Evolutionary conservation across 139 green algal genomes (phyloP).

Genomic region (Picocystis salinarum): DNA sequence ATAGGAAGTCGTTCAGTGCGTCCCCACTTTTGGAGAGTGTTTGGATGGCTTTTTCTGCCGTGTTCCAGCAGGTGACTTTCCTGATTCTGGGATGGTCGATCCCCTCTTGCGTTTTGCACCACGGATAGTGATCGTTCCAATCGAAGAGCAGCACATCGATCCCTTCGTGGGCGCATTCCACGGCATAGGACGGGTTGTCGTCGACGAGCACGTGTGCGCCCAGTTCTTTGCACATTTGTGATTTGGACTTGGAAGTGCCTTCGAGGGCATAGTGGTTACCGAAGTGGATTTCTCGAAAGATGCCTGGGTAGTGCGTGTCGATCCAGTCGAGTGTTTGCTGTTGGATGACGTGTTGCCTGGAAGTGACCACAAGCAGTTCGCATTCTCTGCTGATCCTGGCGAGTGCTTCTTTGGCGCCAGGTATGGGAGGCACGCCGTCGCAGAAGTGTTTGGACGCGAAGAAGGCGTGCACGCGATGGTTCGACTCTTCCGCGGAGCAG

Average conservation of each 20-base stretch:
- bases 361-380: slow-evolving; percentile 78
- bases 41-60: too few species aligned
- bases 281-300: slow-evolving; percentile 76
- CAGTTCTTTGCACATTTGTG: slow-evolving; percentile 74
- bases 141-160: slow-evolving; percentile 85
- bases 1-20: too few species aligned
- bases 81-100: too few species aligned
- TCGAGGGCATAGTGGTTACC: slow-evolving; percentile 87
- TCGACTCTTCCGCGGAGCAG: slow-evolving; percentile 2
- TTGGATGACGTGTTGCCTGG: slow-evolving; percentile 74
- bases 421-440: slow-evolving; percentile 49
- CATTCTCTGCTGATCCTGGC: slow-evolving; percentile 24
- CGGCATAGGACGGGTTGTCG: slow-evolving; percentile 79
- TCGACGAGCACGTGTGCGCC: slow-evolving; percentile 74
- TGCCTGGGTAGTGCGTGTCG: slow-evolving; percentile 29
- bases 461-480: slow-evolving; percentile 32
- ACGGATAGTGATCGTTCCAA: slow-evolving; percentile 63
- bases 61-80: too few species aligned
- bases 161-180: slow-evolving; percentile 64
- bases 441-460: slow-evolving; percentile 75
- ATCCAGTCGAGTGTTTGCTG: slow-evolving; percentile 72
- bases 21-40: too few species aligned
- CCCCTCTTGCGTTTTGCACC: slow-evolving; percentile 49
- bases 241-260: slow-evolving; percentile 53
- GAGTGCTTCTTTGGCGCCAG: slow-evolving; percentile 54